Conservation (phyloP, 257 asterid genomes). For the Nicotiana knightiana region DNA sequence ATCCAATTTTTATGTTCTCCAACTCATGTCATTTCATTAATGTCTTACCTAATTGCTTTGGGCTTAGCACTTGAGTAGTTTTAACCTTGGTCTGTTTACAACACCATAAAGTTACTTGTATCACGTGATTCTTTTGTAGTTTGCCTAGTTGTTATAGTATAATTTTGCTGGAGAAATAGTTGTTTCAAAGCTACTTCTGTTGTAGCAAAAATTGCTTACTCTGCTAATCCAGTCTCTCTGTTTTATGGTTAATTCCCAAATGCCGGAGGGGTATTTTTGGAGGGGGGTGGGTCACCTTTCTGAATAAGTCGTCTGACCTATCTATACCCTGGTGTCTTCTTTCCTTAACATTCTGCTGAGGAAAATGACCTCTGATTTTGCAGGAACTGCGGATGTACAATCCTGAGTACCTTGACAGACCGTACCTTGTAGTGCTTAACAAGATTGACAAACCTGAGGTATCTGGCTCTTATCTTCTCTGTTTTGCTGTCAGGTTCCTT, state of each 20-base stretch:
- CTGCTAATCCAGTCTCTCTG: background rate
- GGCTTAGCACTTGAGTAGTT: background rate
- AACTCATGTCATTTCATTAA: background rate
- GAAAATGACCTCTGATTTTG: conserved; percentile 8
- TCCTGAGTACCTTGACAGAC: conserved; percentile 90
- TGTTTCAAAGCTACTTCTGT: background rate
- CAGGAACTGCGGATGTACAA: conserved; percentile 98
- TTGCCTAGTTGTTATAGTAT: background rate
- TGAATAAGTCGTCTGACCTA: background rate
- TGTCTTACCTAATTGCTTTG: background rate
- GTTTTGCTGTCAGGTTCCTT: conserved; percentile 6
- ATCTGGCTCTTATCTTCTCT: conserved; percentile 3
- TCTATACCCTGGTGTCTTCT: background rate
- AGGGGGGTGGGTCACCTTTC: background rate
- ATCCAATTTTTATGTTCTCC: background rate
- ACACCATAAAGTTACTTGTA: background rate
- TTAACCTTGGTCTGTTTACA: background rate
- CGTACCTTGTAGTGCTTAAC: conserved; percentile 79
- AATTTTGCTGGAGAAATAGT: background rate
- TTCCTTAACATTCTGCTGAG: background rate
- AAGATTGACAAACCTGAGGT: conserved; percentile 91
- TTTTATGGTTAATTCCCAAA: background rate
- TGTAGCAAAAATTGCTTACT: background rate
- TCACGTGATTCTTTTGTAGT: background rate
- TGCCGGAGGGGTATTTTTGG: background rate